phyloP scores from a whole-genome alignment of 768 basidiomycete genomes.

The Hygrocybe coccinea region DNA sequence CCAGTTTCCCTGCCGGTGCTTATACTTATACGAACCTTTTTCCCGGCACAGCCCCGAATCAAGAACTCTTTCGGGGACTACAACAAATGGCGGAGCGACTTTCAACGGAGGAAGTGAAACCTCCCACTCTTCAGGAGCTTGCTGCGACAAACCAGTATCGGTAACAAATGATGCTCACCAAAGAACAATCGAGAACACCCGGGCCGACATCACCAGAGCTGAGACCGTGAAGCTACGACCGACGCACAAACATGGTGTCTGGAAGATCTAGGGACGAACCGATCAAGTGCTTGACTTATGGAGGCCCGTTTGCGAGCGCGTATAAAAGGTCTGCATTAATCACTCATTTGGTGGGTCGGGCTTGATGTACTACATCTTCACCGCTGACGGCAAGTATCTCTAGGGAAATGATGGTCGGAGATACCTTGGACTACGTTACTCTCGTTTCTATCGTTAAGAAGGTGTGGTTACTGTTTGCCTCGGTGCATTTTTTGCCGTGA shows the following conservation, averaged over 20 bases:
- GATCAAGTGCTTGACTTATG: conserved; percentile 59
- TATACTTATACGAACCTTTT: too few species aligned
- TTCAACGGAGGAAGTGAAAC: not conserved
- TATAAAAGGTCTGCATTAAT: conserved; percentile 52
- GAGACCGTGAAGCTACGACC: conserved; percentile 2
- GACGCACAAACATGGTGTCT: conserved; percentile 6
- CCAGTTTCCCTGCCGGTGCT: too few species aligned
- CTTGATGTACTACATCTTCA: conserved; percentile 55
- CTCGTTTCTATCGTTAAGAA: conserved; percentile 63
- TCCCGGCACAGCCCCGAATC: too few species aligned
- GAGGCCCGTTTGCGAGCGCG: conserved; percentile 63
- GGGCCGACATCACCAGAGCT: conserved; percentile 14
- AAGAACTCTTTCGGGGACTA: conserved; percentile 74
- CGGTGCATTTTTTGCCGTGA: not conserved
- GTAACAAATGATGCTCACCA: not conserved
- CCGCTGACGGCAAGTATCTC: conserved; percentile 62
- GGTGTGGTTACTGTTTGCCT: conserved; percentile 27
- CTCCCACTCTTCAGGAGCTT: too few species aligned
- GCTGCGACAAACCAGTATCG: not conserved
- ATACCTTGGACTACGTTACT: conserved; percentile 62
- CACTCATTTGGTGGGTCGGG: not conserved
- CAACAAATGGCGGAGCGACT: conserved; percentile 14
- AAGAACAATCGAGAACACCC: conserved; percentile 20
- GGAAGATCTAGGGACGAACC: conserved; percentile 27
- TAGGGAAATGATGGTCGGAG: conserved; percentile 80